phyloP scores from a whole-genome alignment of 164 flowering plant species.

The Aristolochia contorta region DNA sequence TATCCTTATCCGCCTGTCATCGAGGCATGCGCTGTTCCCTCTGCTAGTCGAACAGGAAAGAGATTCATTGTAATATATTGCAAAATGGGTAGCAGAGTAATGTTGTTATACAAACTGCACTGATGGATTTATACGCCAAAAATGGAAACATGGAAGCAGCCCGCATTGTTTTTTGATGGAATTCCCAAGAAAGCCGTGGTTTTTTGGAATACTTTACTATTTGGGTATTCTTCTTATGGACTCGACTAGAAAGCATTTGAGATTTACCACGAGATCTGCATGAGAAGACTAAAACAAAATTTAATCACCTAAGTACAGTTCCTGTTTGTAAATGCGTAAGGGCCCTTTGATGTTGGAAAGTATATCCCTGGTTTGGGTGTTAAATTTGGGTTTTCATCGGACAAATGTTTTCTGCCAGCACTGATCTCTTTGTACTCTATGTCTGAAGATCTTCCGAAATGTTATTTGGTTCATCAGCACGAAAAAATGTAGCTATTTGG shows the following conservation, averaged over 20 bases:
- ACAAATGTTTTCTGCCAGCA: conserved; percentile 13
- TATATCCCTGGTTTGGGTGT: conserved; percentile 11
- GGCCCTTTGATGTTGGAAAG: conserved; percentile 6
- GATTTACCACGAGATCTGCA: conserved; percentile 19
- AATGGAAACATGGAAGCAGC: conserved; percentile 18
- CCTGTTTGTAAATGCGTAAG: conserved; percentile 12
- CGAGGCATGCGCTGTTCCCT: conserved; percentile 28
- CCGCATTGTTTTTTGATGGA: conserved; percentile 23
- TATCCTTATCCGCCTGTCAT: conserved; percentile 48
- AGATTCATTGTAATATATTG: conserved; percentile 37
- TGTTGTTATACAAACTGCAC: conserved; percentile 21
- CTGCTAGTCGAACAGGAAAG: conserved; percentile 19
- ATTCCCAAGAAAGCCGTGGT: conserved; percentile 24
- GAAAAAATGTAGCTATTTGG: conserved; percentile 17
- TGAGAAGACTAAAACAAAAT: conserved; percentile 12
- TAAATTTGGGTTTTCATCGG: conserved; percentile 13
- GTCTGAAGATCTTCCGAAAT: conserved; percentile 6
- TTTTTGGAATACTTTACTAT: conserved; percentile 41
- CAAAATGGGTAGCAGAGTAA: conserved; percentile 29
- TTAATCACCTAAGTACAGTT: conserved; percentile 15
- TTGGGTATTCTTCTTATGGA: conserved; percentile 28
- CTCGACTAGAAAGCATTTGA: conserved; percentile 20
- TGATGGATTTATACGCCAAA: conserved; percentile 26
- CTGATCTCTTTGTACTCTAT: conserved; percentile 16
- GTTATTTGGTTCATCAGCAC: conserved; percentile 10